These are phyloP conservation scores for Colletotrichum tropicale DNA, from an alignment of 2,329 filamentous ascomycete genomes.

Conservation along the genomic window DNA sequence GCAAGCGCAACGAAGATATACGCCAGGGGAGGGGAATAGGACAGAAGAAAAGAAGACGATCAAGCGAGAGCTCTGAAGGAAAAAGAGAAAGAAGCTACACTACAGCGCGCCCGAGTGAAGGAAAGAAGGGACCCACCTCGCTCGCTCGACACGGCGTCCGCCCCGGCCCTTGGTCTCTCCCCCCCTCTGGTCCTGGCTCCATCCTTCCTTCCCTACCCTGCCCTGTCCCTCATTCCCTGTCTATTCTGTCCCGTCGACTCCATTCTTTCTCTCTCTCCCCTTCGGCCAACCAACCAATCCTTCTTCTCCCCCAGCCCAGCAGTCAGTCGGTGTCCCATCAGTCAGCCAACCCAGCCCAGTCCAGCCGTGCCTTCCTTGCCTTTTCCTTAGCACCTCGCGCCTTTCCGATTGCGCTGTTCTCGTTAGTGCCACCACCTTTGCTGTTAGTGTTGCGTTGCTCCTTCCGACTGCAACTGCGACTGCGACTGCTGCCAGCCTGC, in stretches of 20 bases:
- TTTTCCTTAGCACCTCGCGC: neutral
- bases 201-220: neutral
- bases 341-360: neutral
- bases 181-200: neutral
- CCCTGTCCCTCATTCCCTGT: neutral
- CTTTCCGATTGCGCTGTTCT: neutral
- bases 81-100: neutral
- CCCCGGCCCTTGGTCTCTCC: neutral
- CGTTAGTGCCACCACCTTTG: neutral
- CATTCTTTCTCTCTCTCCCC: neutral
- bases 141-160: conserved; percentile 3
- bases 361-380: neutral
- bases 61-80: neutral
- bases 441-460: neutral
- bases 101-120: neutral
- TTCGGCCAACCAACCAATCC: neutral
- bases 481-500: neutral
- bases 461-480: neutral
- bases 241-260: neutral
- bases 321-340: neutral
- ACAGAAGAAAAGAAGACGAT: neutral
- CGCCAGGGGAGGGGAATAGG: neutral
- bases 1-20: neutral
- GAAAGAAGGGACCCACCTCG: neutral
- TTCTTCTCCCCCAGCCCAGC: neutral